Evolutionary conservation across 208 protist species (phyloP), one percentile per base, ranked within the genome.

Genomic region (Wallacemonas sp.): DNA sequence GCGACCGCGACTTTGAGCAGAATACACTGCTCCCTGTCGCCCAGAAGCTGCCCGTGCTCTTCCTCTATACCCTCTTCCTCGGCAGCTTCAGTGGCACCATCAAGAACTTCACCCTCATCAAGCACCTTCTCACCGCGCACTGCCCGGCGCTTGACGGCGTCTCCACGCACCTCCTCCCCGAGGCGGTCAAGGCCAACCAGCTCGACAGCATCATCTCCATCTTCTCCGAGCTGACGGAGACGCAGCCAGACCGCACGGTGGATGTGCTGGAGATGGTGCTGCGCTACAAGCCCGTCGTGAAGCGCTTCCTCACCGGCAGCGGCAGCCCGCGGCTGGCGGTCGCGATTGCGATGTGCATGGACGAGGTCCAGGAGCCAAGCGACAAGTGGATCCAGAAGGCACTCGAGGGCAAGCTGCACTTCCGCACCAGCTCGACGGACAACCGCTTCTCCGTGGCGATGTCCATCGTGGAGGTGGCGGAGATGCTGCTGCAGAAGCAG

Each of bases 361-460:
- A 92, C 39, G 91, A 94, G 54, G 78, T 73, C 2, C 75, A 76
- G n/a, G 85, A 96, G 63, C 58, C 74, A 21, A 83, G 80, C 58
- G 86, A 96, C 54, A 81, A 87, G 61, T 94, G 88, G 88, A 80
- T 96, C 58, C 84, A 90, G 56, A 73, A 72, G 21, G 86, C 91
- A 21, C 74, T 96, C 30, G 85, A 93, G 39, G 88, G 88, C 43
- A 90, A 90, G 63, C 74, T 91, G 58, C 86, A 89, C 64, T 90
- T 89, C 64, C 86, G 91, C 48, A 76, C 88, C 9, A 85, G 80
- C 70, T 68, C 81, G 21, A 83, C 91, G 23, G 83, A 96, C 69
- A 96, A 96, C 74, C 87, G 91, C 44, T 92, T 96, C 70, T 76
- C 87, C 21, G 86, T 96, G 19, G 91, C 91, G 17, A 88, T 92